These are phyloP conservation scores for Vitis hybrid DNA, from an alignment of 177 flowering plant species.

Conservation along the genomic window DNA sequence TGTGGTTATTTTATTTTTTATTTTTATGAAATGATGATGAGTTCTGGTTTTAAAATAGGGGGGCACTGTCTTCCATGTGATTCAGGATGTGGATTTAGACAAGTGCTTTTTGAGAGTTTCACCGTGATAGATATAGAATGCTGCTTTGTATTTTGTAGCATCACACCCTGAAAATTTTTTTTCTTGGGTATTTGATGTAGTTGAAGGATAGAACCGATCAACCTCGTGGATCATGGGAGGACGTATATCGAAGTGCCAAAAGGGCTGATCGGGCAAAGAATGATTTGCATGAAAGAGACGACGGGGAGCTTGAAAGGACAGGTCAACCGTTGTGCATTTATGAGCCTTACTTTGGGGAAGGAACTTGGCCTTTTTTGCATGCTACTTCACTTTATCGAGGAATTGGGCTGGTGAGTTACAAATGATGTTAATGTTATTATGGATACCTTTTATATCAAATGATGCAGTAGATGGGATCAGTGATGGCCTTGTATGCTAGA, in stretches of 20 bases:
- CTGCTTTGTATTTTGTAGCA: neutral
- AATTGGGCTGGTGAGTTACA: slow-evolving; percentile 76
- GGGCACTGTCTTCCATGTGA: too few relatives aligned
- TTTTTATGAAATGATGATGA: neutral
- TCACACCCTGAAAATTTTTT: neutral
- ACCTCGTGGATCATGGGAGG: slow-evolving; percentile 91
- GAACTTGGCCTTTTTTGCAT: slow-evolving; percentile 93
- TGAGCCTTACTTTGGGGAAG: slow-evolving; percentile 93
- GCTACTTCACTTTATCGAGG: slow-evolving; percentile 81
- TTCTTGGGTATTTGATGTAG: slow-evolving; percentile 42
- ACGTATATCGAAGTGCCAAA: slow-evolving; percentile 86
- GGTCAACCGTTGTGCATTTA: slow-evolving; percentile 92
- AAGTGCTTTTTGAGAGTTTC: too few relatives aligned
- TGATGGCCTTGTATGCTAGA: too few relatives aligned
- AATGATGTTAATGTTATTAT: neutral
- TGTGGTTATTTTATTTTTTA: neutral
- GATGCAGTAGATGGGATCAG: too few relatives aligned
- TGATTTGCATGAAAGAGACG: slow-evolving; percentile 97
- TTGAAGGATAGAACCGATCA: slow-evolving; percentile 86
- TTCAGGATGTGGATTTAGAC: too few relatives aligned
- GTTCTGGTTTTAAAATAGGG: too few relatives aligned
- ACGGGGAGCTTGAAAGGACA: slow-evolving; percentile 93
- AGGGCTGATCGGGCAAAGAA: slow-evolving; percentile 70
- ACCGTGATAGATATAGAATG: too few relatives aligned
- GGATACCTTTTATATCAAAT: neutral